These are phyloP conservation scores for Botryotinia globosa DNA, from an alignment of 2,329 filamentous ascomycete genomes.

Conservation along the genomic window DNA sequence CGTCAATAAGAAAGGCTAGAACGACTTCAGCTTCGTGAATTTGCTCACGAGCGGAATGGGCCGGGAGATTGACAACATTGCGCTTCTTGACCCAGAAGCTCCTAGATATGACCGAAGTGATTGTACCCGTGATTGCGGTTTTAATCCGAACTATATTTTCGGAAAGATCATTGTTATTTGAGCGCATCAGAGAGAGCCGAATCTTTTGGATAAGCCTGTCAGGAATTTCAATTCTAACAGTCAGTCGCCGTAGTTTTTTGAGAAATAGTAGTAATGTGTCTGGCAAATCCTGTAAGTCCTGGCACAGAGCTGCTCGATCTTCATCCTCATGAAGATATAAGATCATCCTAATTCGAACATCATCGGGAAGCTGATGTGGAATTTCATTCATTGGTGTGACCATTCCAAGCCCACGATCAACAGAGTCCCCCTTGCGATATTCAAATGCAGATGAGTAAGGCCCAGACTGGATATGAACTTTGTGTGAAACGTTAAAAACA, in stretches of 20 bases:
- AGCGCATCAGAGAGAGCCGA: not conserved
- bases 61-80: not conserved
- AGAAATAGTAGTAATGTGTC: not conserved
- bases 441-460: not conserved
- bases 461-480: not conserved
- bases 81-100: not conserved
- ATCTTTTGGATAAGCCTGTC: not conserved
- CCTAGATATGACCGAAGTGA: not conserved
- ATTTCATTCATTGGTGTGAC: not conserved
- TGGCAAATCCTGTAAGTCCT: not conserved
- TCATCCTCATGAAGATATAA: not conserved
- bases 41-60: not conserved
- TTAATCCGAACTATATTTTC: not conserved
- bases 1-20: not conserved
- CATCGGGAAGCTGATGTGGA: not conserved
- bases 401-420: not conserved
- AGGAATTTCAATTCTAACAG: not conserved
- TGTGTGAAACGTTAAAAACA: not conserved
- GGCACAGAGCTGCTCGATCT: not conserved
- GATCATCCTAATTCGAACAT: not conserved
- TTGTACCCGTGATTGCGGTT: not conserved
- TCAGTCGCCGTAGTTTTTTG: not conserved
- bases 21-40: not conserved
- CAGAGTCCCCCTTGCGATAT: not conserved
- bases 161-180: not conserved